Evolutionary conservation across 2,329 filamentous ascomycete genomes (phyloP), one percentile per base, ranked within the genome.

Genomic region (Dactylonectria macrodidyma): DNA sequence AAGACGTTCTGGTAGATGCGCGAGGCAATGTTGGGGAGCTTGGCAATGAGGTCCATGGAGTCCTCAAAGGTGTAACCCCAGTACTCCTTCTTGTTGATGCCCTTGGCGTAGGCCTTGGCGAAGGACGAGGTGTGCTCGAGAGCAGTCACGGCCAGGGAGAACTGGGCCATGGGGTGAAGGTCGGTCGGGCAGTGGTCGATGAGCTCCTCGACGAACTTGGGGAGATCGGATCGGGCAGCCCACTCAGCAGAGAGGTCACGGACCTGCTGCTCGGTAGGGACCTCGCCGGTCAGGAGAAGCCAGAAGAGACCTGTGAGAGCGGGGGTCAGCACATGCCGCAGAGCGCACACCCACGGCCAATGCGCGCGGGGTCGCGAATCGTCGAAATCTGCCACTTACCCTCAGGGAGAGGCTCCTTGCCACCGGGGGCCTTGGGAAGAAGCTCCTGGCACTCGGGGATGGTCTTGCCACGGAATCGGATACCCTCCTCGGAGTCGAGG

Each of bases 1-100:
- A 97, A 99, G 84, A 98, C 92, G 85, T 99, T 99, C 89, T 97
- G 96, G 92, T 99, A 99, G 90, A 99, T 99, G 87, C 95, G 94
- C 73, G 96, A 89, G 73, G 96, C 96, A 80, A 99, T 98, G 83
- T 94, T 98, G 82, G 96, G 96, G 78, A 99, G 93, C 92, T 98
- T 98, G 81, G 96, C 96, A 83, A 99, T 99, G 83, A 99, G 89
- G 87, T 99, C 95, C 95, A 99, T 98, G 71, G 95, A 96, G 87
- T 99, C 96, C 91, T 99, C 96, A 80, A 97, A 99, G 78, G 95
- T 98, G 90, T 98, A 95, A 85, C 92, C 91, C 96, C 96, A 99
- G 93, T 99, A 99, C 78, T 98, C 95, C 85, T 95, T 94, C 93
- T 99, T 99, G 91, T 95, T 96, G 81, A 99, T 94, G 81, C 96